These are phyloP conservation scores for Ceriops zippeliana DNA, from an alignment of 345 rosid genomes.

Conservation along the genomic window DNA sequence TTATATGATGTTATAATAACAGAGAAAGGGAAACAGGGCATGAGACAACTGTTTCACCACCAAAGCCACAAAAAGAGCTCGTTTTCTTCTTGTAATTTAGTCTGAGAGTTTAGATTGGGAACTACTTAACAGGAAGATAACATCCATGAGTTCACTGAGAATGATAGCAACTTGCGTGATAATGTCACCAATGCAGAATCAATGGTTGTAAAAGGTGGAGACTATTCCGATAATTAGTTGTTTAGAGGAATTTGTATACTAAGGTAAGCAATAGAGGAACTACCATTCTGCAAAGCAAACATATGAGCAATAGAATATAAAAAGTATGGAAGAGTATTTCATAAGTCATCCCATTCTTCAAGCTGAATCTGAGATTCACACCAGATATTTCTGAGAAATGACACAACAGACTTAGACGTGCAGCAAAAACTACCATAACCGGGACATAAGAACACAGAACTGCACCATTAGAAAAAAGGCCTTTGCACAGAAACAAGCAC, in stretches of 20 bases:
- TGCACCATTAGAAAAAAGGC: not conserved
- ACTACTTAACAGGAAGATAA: not conserved
- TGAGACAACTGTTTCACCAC: not conserved
- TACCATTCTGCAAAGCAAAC: too few relatives aligned
- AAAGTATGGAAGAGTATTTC: too few relatives aligned
- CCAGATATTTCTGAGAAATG: not conserved
- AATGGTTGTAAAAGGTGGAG: not conserved
- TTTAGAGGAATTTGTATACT: not conserved
- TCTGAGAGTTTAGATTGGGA: not conserved
- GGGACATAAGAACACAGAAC: not conserved
- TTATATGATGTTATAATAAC: too few relatives aligned
- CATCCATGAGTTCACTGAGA: not conserved
- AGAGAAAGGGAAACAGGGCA: too few relatives aligned
- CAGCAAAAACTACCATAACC: not conserved
- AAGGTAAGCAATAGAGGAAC: too few relatives aligned
- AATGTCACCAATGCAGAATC: not conserved
- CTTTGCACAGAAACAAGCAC: not conserved
- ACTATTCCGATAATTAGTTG: not conserved
- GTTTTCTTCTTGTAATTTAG: too few relatives aligned
- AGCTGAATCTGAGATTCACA: not conserved
- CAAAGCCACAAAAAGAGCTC: not conserved
- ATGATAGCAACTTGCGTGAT: not conserved
- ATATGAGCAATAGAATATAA: too few relatives aligned
- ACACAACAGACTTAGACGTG: not conserved
- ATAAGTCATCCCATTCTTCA: not conserved